phyloP scores from a whole-genome alignment of 2,329 filamentous ascomycete genomes.

The Calonectria montana region DNA sequence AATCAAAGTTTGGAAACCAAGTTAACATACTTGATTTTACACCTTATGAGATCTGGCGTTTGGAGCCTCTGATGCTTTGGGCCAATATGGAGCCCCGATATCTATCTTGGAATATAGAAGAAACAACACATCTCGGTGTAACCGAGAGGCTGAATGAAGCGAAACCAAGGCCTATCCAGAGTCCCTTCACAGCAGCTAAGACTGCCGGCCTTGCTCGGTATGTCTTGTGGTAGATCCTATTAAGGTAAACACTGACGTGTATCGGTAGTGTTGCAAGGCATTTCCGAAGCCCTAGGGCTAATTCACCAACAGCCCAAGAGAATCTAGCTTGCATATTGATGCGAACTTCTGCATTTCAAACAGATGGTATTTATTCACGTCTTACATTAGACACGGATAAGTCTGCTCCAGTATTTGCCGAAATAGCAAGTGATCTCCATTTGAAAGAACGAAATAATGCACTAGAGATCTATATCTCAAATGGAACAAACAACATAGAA shows the following conservation, averaged over 20 bases:
- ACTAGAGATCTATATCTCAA: conserved; percentile 30
- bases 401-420: neutral
- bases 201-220: conserved; percentile 34
- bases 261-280: conserved; percentile 30
- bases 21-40: conserved; percentile 35
- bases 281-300: conserved; percentile 33
- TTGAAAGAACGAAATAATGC: conserved; percentile 24
- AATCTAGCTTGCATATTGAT: conserved; percentile 16
- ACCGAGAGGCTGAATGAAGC: too few species aligned
- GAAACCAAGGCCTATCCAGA: neutral
- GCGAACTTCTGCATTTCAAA: neutral
- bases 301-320: neutral
- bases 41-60: conserved; percentile 34
- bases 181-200: conserved; percentile 24
- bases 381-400: neutral
- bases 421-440: neutral
- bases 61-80: conserved; percentile 33
- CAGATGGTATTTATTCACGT: neutral
- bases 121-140: neutral
- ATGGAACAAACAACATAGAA: conserved; percentile 33
- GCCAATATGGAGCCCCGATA: conserved; percentile 34
- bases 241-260: rapidly evolving
- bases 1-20: conserved; percentile 23
- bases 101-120: conserved; percentile 33
- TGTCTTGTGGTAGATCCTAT: neutral